phyloP scores from a whole-genome alignment of 129 eudicot species.

The Pseudognaphalium luteoalbum region DNA sequence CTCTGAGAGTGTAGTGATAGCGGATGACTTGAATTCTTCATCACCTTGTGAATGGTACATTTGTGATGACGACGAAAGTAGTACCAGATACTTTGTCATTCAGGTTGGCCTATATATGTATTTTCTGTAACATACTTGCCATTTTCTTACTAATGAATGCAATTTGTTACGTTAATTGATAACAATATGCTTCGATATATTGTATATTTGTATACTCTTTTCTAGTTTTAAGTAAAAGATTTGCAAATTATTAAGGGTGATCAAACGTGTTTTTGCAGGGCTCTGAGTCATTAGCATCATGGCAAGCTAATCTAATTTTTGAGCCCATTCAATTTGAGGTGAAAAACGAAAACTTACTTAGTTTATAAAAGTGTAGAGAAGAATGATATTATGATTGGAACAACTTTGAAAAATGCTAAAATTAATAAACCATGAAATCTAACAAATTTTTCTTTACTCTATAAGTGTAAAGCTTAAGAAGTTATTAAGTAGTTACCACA shows the following conservation, averaged over 20 bases:
- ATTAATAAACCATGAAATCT: no score
- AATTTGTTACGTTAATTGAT: not conserved
- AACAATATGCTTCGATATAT: not conserved
- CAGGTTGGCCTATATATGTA: slow-evolving; percentile 40
- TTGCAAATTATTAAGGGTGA: not conserved
- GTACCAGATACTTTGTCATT: slow-evolving; percentile 69
- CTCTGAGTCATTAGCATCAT: slow-evolving; percentile 84
- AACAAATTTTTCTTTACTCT: no score
- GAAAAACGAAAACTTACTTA: no score
- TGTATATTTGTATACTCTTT: not conserved
- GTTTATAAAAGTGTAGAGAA: not conserved
- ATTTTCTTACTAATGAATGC: not conserved
- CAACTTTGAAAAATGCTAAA: no score
- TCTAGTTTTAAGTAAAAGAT: no score
- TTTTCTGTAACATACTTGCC: not conserved
- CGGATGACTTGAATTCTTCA: slow-evolving; percentile 63
- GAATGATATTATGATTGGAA: not conserved
- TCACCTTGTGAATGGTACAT: slow-evolving; percentile 92
- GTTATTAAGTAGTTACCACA: no score
- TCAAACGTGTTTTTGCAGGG: slow-evolving; percentile 50
- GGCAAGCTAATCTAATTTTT: slow-evolving; percentile 92
- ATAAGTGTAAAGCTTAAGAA: no score
- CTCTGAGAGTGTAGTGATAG: slow-evolving; percentile 59
- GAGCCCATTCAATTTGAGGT: slow-evolving; percentile 95
- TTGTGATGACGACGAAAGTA: slow-evolving; percentile 69